These are phyloP conservation scores for Claviceps cyperi DNA, from an alignment of 2,329 filamentous ascomycete genomes.

Conservation along the genomic window DNA sequence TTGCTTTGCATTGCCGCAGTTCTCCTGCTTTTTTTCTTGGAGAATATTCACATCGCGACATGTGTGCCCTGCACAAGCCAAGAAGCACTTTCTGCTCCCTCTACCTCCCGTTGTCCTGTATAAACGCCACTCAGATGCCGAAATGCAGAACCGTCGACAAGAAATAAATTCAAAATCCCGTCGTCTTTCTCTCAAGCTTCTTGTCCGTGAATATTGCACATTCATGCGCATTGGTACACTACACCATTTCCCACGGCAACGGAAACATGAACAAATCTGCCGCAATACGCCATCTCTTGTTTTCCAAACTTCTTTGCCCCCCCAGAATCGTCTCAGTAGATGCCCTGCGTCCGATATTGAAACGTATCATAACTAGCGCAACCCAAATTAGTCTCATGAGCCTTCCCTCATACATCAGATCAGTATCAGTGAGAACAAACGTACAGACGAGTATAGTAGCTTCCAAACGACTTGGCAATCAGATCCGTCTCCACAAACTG, in stretches of 20 bases:
- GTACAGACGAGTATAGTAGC: constrained; percentile 76
- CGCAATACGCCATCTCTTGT: neutral
- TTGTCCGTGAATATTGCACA: neutral
- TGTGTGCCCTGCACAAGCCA: neutral
- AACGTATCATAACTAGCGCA: constrained; percentile 62
- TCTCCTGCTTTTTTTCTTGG: too few species aligned
- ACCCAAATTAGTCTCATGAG: neutral
- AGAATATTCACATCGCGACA: too few species aligned
- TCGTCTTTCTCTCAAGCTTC: neutral
- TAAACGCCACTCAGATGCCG: constrained; percentile 5
- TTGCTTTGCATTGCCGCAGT: too few species aligned
- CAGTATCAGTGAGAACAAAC: constrained; percentile 15
- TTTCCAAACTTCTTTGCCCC: neutral
- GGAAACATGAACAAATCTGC: neutral
- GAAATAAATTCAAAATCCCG: neutral
- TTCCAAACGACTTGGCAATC: constrained; percentile 67
- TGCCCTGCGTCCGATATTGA: constrained; percentile 77
- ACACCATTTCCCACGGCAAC: neutral
- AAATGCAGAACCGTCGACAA: constrained; percentile 1
- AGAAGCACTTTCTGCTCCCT: neutral
- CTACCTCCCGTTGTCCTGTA: neutral
- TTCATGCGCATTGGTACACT: too few species aligned
- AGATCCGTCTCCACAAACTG: constrained; percentile 68
- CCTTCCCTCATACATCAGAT: too few species aligned
- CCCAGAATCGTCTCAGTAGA: constrained; percentile 51